phyloP scores from a whole-genome alignment of 257 asterid genomes.

The Solanum ahanhuiri region DNA sequence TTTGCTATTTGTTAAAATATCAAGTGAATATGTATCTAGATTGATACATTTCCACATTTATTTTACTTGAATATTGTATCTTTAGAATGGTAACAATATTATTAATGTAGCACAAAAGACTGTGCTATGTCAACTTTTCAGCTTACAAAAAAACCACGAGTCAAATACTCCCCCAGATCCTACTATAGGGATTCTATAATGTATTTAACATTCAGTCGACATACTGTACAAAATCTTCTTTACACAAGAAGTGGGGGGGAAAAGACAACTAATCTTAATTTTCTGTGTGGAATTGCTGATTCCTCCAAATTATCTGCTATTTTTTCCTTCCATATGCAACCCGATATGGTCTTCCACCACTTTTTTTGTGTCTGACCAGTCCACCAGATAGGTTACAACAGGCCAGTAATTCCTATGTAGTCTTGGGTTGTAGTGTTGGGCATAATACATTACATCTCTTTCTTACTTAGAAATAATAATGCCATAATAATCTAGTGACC shows the following conservation, averaged over 20 bases:
- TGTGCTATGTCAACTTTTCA: not conserved
- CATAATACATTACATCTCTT: not conserved
- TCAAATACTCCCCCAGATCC: not conserved
- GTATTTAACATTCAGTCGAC: not conserved
- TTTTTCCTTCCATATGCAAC: not conserved
- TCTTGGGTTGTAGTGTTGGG: not conserved
- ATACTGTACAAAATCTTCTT: not conserved
- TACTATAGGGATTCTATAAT: not conserved
- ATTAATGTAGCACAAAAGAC: not conserved
- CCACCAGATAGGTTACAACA: not conserved
- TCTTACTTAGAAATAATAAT: not conserved
- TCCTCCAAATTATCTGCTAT: not conserved
- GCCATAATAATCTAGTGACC: not conserved
- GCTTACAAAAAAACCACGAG: not conserved
- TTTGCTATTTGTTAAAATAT: not conserved
- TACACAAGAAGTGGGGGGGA: not conserved
- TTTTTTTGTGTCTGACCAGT: not conserved
- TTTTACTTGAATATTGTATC: not conserved
- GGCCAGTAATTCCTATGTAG: not conserved
- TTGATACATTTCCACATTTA: not conserved
- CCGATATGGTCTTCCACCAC: not conserved
- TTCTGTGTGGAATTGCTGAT: not conserved
- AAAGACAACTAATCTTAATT: not conserved
- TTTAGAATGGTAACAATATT: not conserved
- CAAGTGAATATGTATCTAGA: not conserved